phyloP scores from a whole-genome alignment of 495 filamentous ascomycete species.

The Letharia columbiana region DNA sequence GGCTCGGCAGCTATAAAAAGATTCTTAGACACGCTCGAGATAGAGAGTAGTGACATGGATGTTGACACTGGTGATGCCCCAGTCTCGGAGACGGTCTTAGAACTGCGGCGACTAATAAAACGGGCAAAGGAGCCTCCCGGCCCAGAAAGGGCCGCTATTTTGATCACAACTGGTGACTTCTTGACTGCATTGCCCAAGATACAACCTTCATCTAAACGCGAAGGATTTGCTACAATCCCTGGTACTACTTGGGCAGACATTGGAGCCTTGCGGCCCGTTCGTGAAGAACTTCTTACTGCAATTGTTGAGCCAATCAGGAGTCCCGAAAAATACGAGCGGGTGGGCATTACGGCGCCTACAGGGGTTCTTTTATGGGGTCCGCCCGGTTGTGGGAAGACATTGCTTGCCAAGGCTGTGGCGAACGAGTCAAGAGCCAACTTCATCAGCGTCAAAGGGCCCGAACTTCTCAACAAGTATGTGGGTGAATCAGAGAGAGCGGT shows the following conservation, averaged over 20 bases:
- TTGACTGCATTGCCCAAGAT: slow-evolving; percentile 71
- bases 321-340: slow-evolving; percentile 67
- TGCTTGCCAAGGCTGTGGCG: slow-evolving; percentile 92
- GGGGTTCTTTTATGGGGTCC: slow-evolving; percentile 96
- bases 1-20: slow-evolving; percentile 57
- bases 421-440: slow-evolving; percentile 95
- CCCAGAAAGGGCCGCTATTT: slow-evolving; percentile 33
- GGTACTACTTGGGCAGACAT: slow-evolving; percentile 93
- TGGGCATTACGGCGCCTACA: slow-evolving; percentile 81
- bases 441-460: slow-evolving; percentile 94
- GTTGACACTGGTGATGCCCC: slow-evolving; percentile 33
- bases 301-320: slow-evolving; percentile 89
- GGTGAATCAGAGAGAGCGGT: slow-evolving; percentile 92
- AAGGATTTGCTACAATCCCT: slow-evolving; percentile 96
- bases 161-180: slow-evolving; percentile 58
- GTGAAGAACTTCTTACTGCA: slow-evolving; percentile 73
- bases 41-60: slow-evolving; percentile 45
- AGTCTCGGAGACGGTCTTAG: slow-evolving; percentile 37
- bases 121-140: slow-evolving; percentile 44
- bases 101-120: slow-evolving; percentile 46
- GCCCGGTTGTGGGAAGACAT: slow-evolving; percentile 92
- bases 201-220: slow-evolving; percentile 86
- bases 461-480: slow-evolving; percentile 90
- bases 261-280: slow-evolving; percentile 70
- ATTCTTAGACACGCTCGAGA: slow-evolving; percentile 45